Evolutionary conservation across 2,329 filamentous ascomycete species (phyloP), one percentile per base, ranked within the genome.

Genomic region (Ophiobolus disseminans): DNA sequence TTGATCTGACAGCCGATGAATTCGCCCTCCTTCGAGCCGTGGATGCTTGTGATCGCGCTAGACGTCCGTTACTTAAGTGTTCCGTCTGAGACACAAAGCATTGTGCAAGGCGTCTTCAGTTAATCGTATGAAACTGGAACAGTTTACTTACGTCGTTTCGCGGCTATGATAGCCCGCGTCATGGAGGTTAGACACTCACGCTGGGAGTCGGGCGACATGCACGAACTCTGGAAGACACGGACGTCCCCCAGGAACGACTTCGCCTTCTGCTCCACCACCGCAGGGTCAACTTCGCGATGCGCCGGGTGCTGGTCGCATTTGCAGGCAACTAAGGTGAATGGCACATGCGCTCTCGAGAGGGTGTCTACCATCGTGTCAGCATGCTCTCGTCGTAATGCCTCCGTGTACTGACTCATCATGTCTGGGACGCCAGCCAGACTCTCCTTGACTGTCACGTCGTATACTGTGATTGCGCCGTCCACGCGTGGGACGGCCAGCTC

Each of bases 251-350:
- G 81, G 50, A 87, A 82, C 60, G 73, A 68, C 55, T 75, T 78
- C 30, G 88, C 89, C 57, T 83, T 78, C 39, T 82, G 75, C 64
- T 89, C 86, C 48, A 94, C 81, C 45, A 77, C 82, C 21, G 85
- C 80, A 11, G 87, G 83, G 65, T 93, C 86, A 46, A 95, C 80
- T 67, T 90, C 83, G 65, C 88, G 86, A 50, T 85, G 78, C 48
- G 83, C 81, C 54, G 87, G 83, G 38, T 87, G 86, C 40, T 86
- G 83, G 72, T 97, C 93, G 77, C 90, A 96, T 79, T 97, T 97
- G 72, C 87, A 93, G 45, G 91, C 90, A 41, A 95, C 89, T 32
- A 97, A 82, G 54, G 93, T 82, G 43, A 88, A 88, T 7, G 92
- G 91, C 30, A 96, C 75, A 19, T 82, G 81, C 14, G 88, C 86